These are phyloP conservation scores for Ceratopteris richardii DNA, from an alignment of 75 land plant genomes.

Conservation along the genomic window DNA sequence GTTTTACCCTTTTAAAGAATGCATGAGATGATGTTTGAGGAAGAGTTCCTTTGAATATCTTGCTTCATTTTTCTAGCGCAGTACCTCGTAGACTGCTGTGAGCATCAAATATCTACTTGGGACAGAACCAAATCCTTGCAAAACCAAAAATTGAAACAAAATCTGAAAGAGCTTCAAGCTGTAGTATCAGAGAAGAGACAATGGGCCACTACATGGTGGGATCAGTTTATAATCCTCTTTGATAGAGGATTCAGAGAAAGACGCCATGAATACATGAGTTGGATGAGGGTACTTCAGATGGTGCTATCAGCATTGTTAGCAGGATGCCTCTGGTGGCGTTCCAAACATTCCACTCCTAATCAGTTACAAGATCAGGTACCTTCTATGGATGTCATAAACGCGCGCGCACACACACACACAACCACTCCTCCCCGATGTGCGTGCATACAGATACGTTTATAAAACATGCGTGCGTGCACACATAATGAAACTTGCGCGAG, in stretches of 20 bases:
- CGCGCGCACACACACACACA: no score
- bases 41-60: no score
- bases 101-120: background rate
- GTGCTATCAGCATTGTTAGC: constrained; percentile 49
- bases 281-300: constrained; percentile 65
- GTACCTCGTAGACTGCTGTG: background rate
- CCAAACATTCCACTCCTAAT: constrained; percentile 52
- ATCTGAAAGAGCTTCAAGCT: background rate
- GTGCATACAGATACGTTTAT: no score
- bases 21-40: no score
- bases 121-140: background rate
- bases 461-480: no score
- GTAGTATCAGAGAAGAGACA: constrained; percentile 11
- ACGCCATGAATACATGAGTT: constrained; percentile 72
- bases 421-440: no score
- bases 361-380: constrained; percentile 60
- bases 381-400: background rate
- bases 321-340: constrained; percentile 84
- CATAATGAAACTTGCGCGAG: no score
- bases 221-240: constrained; percentile 63
- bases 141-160: background rate
- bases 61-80: no score
- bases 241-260: constrained; percentile 78
- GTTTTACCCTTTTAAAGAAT: no score
- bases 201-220: constrained; percentile 77